These are phyloP conservation scores for Ceratocystis harringtonii DNA, from an alignment of 2,329 filamentous ascomycete species.

Conservation along the genomic window DNA sequence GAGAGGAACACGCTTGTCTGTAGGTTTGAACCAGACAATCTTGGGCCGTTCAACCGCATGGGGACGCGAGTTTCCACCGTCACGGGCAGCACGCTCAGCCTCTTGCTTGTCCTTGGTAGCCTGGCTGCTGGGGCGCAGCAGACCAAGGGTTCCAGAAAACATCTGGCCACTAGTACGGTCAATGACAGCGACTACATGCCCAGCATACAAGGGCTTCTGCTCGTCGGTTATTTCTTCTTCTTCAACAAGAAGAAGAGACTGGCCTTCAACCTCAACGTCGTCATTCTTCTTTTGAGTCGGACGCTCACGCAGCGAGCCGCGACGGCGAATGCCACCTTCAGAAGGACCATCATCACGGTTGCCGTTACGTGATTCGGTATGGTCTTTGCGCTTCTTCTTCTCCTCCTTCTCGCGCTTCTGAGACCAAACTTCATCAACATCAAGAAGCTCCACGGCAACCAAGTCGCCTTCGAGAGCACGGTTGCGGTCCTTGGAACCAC, in stretches of 20 bases:
- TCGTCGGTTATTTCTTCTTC: slow-evolving; percentile 98
- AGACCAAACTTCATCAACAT: slow-evolving; percentile 95
- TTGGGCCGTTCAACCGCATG: slow-evolving; percentile 84
- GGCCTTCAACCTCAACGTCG: slow-evolving; percentile 95
- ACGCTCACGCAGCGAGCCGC: slow-evolving; percentile 87
- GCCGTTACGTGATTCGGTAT: slow-evolving; percentile 73
- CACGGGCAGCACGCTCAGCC: slow-evolving; percentile 80
- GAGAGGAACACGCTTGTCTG: slow-evolving; percentile 92
- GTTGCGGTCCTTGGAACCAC: slow-evolving; percentile 96
- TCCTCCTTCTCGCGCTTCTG: slow-evolving; percentile 99
- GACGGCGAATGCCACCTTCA: slow-evolving; percentile 78
- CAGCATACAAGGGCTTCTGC: slow-evolving; percentile 91
- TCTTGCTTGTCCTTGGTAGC: slow-evolving; percentile 99
- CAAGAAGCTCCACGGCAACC: slow-evolving; percentile 86
- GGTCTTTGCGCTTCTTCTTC: slow-evolving; percentile 99
- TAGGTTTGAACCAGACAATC: slow-evolving; percentile 99
- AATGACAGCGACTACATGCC: slow-evolving; percentile 92
- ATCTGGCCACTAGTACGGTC: slow-evolving; percentile 96
- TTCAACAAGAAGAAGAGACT: slow-evolving; percentile 89
- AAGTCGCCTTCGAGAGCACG: slow-evolving; percentile 90
- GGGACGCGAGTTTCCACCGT: slow-evolving; percentile 40
- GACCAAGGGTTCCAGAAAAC: slow-evolving; percentile 92
- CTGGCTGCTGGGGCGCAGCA: slow-evolving; percentile 91
- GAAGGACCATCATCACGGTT: slow-evolving; percentile 50
- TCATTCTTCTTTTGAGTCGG: slow-evolving; percentile 99